phyloP scores from a whole-genome alignment of 495 filamentous ascomycete genomes.

The Penicillium daleae region DNA sequence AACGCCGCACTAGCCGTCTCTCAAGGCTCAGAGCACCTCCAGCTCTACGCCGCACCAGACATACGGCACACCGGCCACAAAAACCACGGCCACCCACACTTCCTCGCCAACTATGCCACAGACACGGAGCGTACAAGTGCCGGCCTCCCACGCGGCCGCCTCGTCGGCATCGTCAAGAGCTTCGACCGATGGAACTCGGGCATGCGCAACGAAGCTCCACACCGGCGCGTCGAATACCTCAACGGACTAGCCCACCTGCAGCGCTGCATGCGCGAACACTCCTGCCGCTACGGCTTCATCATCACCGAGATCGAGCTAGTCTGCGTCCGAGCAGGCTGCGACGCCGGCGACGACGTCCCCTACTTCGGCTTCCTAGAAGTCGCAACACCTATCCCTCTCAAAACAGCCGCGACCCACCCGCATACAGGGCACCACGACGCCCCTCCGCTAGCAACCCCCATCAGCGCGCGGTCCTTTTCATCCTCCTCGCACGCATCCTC shows the following conservation, averaged over 20 bases:
- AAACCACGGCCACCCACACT: slow-evolving; percentile 60
- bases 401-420: slow-evolving; percentile 34
- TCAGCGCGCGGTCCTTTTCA: slow-evolving; percentile 30
- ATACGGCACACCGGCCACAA: slow-evolving; percentile 55
- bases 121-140: slow-evolving; percentile 72
- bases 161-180: slow-evolving; percentile 85
- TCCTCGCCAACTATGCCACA: slow-evolving; percentile 70
- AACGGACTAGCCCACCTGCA: slow-evolving; percentile 82
- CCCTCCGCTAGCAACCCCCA: slow-evolving; percentile 28
- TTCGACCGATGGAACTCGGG: slow-evolving; percentile 93
- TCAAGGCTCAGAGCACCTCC: slow-evolving; percentile 62
- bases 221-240: slow-evolving; percentile 83
- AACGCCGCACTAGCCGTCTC: slow-evolving; percentile 76
- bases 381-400: slow-evolving; percentile 60
- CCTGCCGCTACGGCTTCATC: slow-evolving; percentile 91
- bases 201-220: slow-evolving; percentile 81
- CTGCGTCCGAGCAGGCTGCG: slow-evolving; percentile 78
- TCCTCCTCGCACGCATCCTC: slow-evolving; percentile 26
- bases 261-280: slow-evolving; percentile 87
- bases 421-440: slow-evolving; percentile 12
- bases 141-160: slow-evolving; percentile 73
- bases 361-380: slow-evolving; percentile 87
- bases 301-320: slow-evolving; percentile 94
- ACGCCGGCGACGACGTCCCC: slow-evolving; percentile 65
- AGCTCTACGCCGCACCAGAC: slow-evolving; percentile 59